Conservation (phyloP, 2,329 filamentous ascomycete species). For the Ophiocordyceps camponoti-floridani region DNA sequence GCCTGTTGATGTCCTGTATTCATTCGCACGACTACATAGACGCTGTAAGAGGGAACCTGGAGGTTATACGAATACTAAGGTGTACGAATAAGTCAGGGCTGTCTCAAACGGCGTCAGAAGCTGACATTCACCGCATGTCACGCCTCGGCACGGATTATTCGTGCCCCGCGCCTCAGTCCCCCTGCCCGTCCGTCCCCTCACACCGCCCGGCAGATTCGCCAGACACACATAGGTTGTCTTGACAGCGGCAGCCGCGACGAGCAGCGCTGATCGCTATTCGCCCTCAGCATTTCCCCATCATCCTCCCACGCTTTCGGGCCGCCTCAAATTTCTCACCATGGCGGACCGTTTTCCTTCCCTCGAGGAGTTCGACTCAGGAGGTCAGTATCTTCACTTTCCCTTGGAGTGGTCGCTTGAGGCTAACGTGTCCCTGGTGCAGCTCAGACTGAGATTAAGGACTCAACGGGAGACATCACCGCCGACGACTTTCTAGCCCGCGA, state of each 20-base stretch:
- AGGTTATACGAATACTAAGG: not conserved
- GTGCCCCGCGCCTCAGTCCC: no score
- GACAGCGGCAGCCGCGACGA: not conserved
- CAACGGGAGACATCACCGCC: conserved; percentile 39
- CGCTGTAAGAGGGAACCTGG: not conserved
- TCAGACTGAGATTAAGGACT: conserved; percentile 45
- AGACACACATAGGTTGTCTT: not conserved
- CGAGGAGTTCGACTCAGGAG: conserved; percentile 56
- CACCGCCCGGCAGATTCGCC: not conserved
- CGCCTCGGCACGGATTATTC: not conserved
- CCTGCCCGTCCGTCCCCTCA: not conserved
- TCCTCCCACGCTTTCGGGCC: not conserved
- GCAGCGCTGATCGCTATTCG: not conserved
- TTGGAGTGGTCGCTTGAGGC: not conserved
- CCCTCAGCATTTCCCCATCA: not conserved
- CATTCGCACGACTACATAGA: not conserved
- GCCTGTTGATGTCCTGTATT: not conserved
- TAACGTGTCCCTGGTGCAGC: conserved; percentile 26
- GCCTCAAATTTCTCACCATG: conserved; percentile 26
- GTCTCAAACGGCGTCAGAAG: not conserved
- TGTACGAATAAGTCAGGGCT: not conserved
- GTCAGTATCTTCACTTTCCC: conserved; percentile 20
- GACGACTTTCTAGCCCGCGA: conserved; percentile 87
- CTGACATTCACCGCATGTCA: not conserved
- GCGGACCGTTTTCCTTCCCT: conserved; percentile 64